Evolutionary conservation across 108 stramenopile species (phyloP).

Genomic region (Skeletonema grethae): DNA sequence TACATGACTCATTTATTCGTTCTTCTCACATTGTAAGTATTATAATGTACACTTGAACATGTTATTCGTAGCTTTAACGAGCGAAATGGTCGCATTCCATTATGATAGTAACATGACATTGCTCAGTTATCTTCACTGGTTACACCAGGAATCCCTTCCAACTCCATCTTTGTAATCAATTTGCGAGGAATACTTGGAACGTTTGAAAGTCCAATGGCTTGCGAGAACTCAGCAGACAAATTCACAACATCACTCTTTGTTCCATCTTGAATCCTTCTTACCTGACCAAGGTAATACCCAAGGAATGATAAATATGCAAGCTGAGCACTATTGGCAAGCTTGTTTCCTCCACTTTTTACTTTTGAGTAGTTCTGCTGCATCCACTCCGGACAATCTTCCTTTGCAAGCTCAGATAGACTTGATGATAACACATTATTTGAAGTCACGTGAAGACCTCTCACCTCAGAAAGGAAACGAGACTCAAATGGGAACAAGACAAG

Average conservation of each 20-base stretch:
- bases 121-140: neutral
- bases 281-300: slow-evolving; percentile 77
- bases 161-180: slow-evolving; percentile 35
- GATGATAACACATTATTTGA: slow-evolving; percentile 11
- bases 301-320: slow-evolving; percentile 66
- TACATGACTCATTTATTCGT: too few relatives aligned
- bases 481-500: slow-evolving; percentile 53
- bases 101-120: neutral
- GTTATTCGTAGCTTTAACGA: too few relatives aligned
- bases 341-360: slow-evolving; percentile 44
- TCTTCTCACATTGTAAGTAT: too few relatives aligned
- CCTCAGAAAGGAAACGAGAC: slow-evolving; percentile 38
- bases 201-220: slow-evolving; percentile 38
- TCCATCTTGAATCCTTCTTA: slow-evolving; percentile 29
- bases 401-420: slow-evolving; percentile 3
- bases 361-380: slow-evolving; percentile 29
- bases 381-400: slow-evolving; percentile 21
- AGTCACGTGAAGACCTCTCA: slow-evolving; percentile 40
- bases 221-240: slow-evolving; percentile 56
- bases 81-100: neutral
- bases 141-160: slow-evolving; percentile 33
- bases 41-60: too few relatives aligned
- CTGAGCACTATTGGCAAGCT: slow-evolving; percentile 35
- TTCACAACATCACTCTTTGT: slow-evolving; percentile 51
- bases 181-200: slow-evolving; percentile 29